Base-by-base conservation (phyloP, 83 land plant species). In the Picea mariana region DNA sequence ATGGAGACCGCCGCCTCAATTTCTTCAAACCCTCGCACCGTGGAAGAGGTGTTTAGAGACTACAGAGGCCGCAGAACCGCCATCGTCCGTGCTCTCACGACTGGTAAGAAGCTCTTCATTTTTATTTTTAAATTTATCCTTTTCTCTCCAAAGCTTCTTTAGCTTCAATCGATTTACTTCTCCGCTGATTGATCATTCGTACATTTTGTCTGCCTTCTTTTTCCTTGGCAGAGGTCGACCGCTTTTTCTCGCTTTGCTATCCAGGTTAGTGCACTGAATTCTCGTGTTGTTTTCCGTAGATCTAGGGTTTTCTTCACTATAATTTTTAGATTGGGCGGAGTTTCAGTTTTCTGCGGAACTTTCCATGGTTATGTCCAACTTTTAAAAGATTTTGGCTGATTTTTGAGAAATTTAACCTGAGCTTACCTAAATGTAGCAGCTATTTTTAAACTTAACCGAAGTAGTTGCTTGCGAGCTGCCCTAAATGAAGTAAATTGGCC, bases 61-160 rank as follows among this genome's bases (percentile, higher is more conserved):
- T n/a, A n/a, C n/a, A n/a, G n/a, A n/a, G n/a, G n/a, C n/a, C n/a
- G n/a, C n/a, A n/a, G n/a, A n/a, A n/a, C n/a, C n/a, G n/a, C n/a
- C n/a, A 81, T 93, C 78, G 84, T 91, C 62, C 87, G 89, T 2
- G 95, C 95, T n/a, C n/a, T n/a, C n/a, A n/a, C n/a, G n/a, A n/a
- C n/a, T 67, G 95, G 95, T 91, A 63, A 61, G 55, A 2, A 23
- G 17, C 27, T 71, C 31, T 11, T 23, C 24, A 2, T 47, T 75
- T 77, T 72, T 64, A 64, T 68, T 55, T 15, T 81, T 26, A 55
- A 26, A 61, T 40, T 68, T 31, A 64, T 31, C 18, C n/a, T 3
- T 49, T 62, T 71, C 16, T 81, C 4, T 42, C 38, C 17, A 15
- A 16, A 20, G 52, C 23, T 27, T 81, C n/a, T 3, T 40, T 21